Conservation (phyloP, 2,329 filamentous ascomycete species). For the Ciborinia camelliae region DNA sequence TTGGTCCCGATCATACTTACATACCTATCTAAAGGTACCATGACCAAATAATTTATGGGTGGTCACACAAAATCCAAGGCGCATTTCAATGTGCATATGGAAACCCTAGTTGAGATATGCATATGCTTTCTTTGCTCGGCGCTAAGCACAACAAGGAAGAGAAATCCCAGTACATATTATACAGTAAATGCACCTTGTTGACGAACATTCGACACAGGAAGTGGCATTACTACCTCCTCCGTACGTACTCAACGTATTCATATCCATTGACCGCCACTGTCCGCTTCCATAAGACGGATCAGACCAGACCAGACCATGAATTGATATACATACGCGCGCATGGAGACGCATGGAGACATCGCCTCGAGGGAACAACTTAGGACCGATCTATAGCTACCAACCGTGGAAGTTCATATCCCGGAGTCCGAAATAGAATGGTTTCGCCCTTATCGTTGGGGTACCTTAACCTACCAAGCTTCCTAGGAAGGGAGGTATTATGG, state of each 20-base stretch:
- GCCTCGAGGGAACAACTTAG: neutral
- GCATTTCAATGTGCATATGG: neutral
- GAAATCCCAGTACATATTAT: neutral
- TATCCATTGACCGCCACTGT: neutral
- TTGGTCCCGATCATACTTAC: neutral
- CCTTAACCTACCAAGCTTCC: neutral
- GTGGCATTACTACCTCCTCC: no score
- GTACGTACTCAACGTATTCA: neutral
- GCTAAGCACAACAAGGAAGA: conserved; percentile 1
- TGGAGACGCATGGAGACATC: neutral
- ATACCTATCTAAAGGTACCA: neutral
- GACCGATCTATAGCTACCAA: neutral
- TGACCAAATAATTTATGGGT: neutral
- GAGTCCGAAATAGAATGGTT: neutral
- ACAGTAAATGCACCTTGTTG: neutral
- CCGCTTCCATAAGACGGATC: neutral
- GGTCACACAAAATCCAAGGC: neutral
- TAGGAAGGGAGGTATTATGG: neutral
- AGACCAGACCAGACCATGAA: neutral
- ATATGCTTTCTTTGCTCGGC: neutral
- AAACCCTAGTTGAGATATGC: neutral
- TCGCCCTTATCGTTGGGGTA: conserved; percentile 10
- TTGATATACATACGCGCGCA: neutral
- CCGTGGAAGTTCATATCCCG: neutral
- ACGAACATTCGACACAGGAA: neutral